Evolutionary conservation across 768 basidiomycete species (phyloP), one percentile per base, ranked within the genome.

Genomic region (Dentipellis fragilis): DNA sequence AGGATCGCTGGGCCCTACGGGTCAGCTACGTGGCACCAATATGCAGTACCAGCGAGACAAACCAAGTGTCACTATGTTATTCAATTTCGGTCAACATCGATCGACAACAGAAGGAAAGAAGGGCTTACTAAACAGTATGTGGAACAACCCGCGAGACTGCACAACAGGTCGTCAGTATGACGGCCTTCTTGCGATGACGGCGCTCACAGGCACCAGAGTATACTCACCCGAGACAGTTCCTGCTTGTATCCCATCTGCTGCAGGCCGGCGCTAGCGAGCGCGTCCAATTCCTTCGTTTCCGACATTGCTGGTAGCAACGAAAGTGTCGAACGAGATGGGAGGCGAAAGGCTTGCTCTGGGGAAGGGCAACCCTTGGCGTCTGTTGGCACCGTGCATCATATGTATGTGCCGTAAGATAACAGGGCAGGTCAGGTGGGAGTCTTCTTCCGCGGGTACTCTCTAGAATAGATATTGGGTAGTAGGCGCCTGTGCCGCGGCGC

Each of bases 161-260:
- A 23, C 2, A 42, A 19, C n/a, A 54, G 11, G 16, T 29, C 12
- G 12, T 46, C 39, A 54, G 17, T 7, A 29, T 8, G 29, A 29
- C 29, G 29, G 29, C 29, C 29, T 7, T n/a, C n/a, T 12, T 10
- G n/a, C 8, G 19, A 14, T 36, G 12, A 53, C 10, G 2, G 57
- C 59, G 29, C 29, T 29, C 29, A 29, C 29, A 29, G 29, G 29
- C 29, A 29, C 29, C 29, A 16, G 40, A 22, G 40, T 61, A n/a
- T 59, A 80, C 81, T 58, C 79, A 71, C 1, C 17, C 51, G 35
- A 17, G 73, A 71, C 66, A 83, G 70, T 60, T 81, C 79, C 57
- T 82, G 78, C 51, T 71, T 69, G 65, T 83, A 83, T 1, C 80
- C 81, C 50, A 83, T 68, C 55, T 75, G 73, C 63, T 80, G 68